A percentile compares a stretch with the other conserved stretches of the same genome.
Evolutionary conservation across 441 rosid genomes (phyloP).

Genomic region (Populus hybrid): DNA sequence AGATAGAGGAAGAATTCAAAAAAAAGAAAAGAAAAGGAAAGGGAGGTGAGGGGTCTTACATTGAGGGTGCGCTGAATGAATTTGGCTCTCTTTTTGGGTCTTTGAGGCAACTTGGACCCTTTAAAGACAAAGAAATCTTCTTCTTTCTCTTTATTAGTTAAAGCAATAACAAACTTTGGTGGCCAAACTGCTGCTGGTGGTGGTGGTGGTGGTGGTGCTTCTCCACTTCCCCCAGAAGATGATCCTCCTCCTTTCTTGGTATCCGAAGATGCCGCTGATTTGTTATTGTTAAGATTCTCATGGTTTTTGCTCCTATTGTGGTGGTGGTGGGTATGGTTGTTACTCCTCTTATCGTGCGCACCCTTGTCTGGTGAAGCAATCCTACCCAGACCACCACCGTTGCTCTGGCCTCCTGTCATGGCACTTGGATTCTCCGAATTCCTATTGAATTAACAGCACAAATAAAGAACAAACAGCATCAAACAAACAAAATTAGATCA

Average conservation of each 20-base stretch:
- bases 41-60: slow-evolving; percentile 35
- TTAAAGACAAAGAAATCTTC: slow-evolving; percentile 68
- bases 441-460: slow-evolving; percentile 24
- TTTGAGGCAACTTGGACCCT: slow-evolving; percentile 68
- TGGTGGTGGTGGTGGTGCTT: slow-evolving; percentile 37
- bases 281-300: slow-evolving; percentile 26
- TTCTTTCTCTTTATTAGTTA: slow-evolving; percentile 74
- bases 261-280: slow-evolving; percentile 52
- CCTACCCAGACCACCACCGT: slow-evolving; percentile 46
- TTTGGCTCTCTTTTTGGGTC: slow-evolving; percentile 37
- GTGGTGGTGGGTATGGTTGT: slow-evolving; percentile 18
- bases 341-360: slow-evolving; percentile 48
- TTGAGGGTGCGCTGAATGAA: slow-evolving; percentile 71
- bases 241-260: slow-evolving; percentile 47
- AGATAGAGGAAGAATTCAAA: neutral
- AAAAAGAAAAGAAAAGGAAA: too few relatives aligned
- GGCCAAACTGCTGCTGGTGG: slow-evolving; percentile 57
- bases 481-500: slow-evolving; percentile 4
- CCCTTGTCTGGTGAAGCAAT: slow-evolving; percentile 47
- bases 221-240: slow-evolving; percentile 69
- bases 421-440: slow-evolving; percentile 54
- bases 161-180: slow-evolving; percentile 64
- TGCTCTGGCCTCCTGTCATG: slow-evolving; percentile 63
- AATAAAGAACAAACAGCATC: neutral
- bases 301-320: slow-evolving; percentile 12